Evolutionary conservation across 1,139 yeast species (phyloP), one percentile per base, ranked within the genome.

Genomic region (Nakaseomyces kungkrabaensis): DNA sequence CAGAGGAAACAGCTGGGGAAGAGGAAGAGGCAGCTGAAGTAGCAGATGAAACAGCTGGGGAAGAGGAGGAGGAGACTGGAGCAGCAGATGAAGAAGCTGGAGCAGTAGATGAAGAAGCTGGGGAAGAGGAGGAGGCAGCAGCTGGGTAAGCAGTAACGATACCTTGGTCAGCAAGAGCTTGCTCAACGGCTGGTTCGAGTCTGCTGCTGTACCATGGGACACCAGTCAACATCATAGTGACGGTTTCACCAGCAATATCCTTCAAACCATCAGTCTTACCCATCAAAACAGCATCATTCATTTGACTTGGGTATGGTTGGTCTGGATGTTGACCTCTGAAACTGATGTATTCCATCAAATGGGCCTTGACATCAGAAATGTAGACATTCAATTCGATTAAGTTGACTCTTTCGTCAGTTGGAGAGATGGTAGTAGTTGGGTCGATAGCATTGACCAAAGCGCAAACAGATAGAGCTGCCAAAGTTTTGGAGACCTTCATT

Each of bases 1-100:
- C 74, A 49, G 68, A 70, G 46, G 68, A 67, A 48, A 69, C 70
- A 60, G 72, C 72, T 50, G 67, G 58, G 31, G 31, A 6, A 29
- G 31, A 29, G 9, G 31, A 29, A 29, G 31, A 29, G 6, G 6
- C 31, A 29, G 31, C 31, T 7, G 31, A 1, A 9, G 31, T 9
- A 29, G 31, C 6, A 3, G 31, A 29, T 7, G 31, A 29, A 6
- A 1, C 1, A 29, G 31, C 31, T 29, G 31, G 3, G 31, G 31
- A 6, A 29, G 31, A 6, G 9, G 37, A 36, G 63, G 31, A 29
- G 31, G 31, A 65, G 64, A 24, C 57, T 64, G 22, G 61, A 13
- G n/a, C 62, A 34, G 69, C n/a, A 10, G 53, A 49, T 61, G 55
- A 47, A 68, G 75, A 48, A 13, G 74, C 41, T 29, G 50, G 22